Percentiles rank a stretch among this genome's conserved stretches.
Conservation (phyloP, 208 protist species). For the Leishmania guyanensis region DNA sequence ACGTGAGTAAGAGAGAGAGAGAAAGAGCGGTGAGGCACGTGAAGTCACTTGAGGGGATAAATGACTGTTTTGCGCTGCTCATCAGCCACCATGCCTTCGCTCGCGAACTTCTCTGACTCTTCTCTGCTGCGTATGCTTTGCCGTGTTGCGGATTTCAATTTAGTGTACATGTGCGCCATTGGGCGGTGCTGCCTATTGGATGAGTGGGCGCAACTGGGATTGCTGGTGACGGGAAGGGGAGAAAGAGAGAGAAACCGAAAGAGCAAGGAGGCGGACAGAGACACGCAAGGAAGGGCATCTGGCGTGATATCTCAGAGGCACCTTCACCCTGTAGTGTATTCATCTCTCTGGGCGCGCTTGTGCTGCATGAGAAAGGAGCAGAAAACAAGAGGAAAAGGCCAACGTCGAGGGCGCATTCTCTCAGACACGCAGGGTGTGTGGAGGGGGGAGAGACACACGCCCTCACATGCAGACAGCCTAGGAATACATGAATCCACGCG, state of each 20-base stretch:
- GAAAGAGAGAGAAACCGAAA: background rate
- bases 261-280: background rate
- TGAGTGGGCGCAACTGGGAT: background rate
- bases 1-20: background rate
- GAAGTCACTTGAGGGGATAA: background rate
- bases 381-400: conserved; percentile 13
- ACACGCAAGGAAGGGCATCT: background rate
- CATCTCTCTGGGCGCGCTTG: background rate
- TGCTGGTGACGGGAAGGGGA: background rate
- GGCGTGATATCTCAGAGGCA: background rate
- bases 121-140: background rate
- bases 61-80: background rate
- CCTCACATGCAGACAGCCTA: background rate
- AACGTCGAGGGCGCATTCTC: background rate
- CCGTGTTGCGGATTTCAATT: background rate
- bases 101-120: background rate
- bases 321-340: background rate
- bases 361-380: background rate
- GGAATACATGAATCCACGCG: conserved; percentile 4
- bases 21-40: background rate
- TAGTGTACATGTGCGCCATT: background rate
- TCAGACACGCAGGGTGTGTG: background rate
- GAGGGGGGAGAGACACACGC: background rate
- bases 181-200: background rate
- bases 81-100: background rate